Conservation (phyloP, 345 rosid species). For the Eutrema yunnanense region DNA sequence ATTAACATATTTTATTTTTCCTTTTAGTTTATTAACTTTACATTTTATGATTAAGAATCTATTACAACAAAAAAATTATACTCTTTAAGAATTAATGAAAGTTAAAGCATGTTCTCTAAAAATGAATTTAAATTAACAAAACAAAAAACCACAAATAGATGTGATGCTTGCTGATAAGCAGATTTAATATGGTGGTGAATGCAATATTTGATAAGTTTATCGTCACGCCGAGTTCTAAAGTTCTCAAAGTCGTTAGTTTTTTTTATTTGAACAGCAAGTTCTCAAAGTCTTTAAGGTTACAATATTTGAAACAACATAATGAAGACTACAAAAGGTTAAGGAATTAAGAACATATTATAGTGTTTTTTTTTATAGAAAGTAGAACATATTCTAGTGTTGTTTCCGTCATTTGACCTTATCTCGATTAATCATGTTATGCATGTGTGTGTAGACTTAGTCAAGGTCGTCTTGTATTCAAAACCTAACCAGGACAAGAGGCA, state of each 20-base stretch:
- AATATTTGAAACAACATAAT: neutral
- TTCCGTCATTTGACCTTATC: neutral
- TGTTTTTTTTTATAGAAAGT: neutral
- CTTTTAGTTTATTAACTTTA: too few relatives aligned
- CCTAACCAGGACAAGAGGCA: neutral
- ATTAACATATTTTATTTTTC: too few relatives aligned
- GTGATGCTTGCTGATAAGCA: neutral
- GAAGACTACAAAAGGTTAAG: neutral
- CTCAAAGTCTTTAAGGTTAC: neutral
- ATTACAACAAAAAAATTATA: too few relatives aligned
- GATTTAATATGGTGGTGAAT: neutral
- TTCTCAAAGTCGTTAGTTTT: too few relatives aligned
- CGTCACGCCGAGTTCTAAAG: neutral
- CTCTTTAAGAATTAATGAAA: too few relatives aligned
- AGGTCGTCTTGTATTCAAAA: neutral
- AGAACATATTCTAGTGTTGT: neutral
- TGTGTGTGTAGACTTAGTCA: neutral
- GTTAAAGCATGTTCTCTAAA: too few relatives aligned
- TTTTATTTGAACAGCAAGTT: too few relatives aligned
- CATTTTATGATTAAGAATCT: too few relatives aligned
- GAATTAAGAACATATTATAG: neutral
- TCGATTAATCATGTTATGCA: neutral
- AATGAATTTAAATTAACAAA: too few relatives aligned
- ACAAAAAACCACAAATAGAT: neutral
- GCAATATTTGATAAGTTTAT: neutral